Evolutionary conservation across 352 stramenopile genomes (phyloP).

Genomic region (Phytophthora melonis): DNA sequence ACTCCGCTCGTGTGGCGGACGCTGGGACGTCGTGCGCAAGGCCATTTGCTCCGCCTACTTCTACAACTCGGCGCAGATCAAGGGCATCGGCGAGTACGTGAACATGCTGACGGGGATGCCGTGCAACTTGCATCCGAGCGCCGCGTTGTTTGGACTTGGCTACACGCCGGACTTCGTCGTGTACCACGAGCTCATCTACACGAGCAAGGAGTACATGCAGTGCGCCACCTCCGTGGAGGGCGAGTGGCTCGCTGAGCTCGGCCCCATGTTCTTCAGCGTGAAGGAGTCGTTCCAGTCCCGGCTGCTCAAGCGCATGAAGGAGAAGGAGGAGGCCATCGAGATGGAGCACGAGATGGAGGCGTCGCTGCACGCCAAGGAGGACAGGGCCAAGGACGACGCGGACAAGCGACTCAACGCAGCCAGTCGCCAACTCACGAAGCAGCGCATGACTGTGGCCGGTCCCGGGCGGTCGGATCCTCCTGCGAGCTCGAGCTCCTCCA

Average conservation of each 20-base stretch:
- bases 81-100: slow-evolving; percentile 99
- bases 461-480: slow-evolving; percentile 46
- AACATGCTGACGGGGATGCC: slow-evolving; percentile 99
- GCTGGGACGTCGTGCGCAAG: slow-evolving; percentile 98
- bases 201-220: slow-evolving; percentile 99
- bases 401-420: slow-evolving; percentile 11
- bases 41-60: slow-evolving; percentile 99
- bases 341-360: slow-evolving; percentile 91
- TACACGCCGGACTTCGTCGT: slow-evolving; percentile 99
- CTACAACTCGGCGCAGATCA: slow-evolving; percentile 99
- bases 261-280: slow-evolving; percentile 99
- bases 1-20: slow-evolving; percentile 89
- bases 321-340: slow-evolving; percentile 64
- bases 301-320: slow-evolving; percentile 91
- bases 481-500: slow-evolving; percentile 43
- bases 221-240: slow-evolving; percentile 98
- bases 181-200: slow-evolving; percentile 99
- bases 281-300: slow-evolving; percentile 97
- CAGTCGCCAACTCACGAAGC: slow-evolving; percentile 59
- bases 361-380: slow-evolving; percentile 33
- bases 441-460: slow-evolving; percentile 69
- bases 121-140: slow-evolving; percentile 97
- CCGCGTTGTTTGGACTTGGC: slow-evolving; percentile 97
- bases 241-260: slow-evolving; percentile 99
- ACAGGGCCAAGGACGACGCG: slow-evolving; percentile 29